Evolutionary conservation across 106 monocot genomes (phyloP), one percentile per base, ranked within the genome.

Genomic region (Phalaenopsis equestris): DNA sequence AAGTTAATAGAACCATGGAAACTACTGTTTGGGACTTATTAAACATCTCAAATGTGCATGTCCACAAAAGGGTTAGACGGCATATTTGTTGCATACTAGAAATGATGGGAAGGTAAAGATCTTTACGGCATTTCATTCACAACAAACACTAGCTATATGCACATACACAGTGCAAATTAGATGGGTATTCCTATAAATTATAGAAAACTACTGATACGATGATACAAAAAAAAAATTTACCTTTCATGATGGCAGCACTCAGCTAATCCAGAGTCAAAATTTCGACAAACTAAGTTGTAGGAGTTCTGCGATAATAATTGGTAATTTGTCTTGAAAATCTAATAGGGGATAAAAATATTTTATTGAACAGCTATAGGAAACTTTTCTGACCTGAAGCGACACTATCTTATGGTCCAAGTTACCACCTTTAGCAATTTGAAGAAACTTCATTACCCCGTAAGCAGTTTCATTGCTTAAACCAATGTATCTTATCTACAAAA

Each of bases 241-340:
- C 88, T 91, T 81, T 96, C 93, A 87, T 91, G 96, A 86, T 96
- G 96, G 77, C 96, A 96, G 84, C 96, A 96, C 82, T 96, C 96
- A 61, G 96, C 96, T 82, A 93, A 84, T 80, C 88, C 96, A 87
- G 84, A 78, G 75, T 96, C 96, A 85, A 93, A 96, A 81, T 84
- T 91, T 74, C 96, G 90, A 77, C 91, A 96, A 24, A 96, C 86
- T 45, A 96, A 90, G 78, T 91, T 91, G 78, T 96, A 96, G 41
- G 90, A 87, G 67, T 96, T 96, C 96, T 96, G 82, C 17, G 8
- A 83, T 38, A 67, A 75, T 79, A 52, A 38, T 75, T 23, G 23
- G 11, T 36, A 68, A 55, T 39, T 56, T 36, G 23, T 5, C 19
- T 52, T 65, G 19, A 65, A 19, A 65, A 65, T n/a, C 21, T 65